Conservation (phyloP, 208 protist genomes). For the Zelonia costaricensis region DNA sequence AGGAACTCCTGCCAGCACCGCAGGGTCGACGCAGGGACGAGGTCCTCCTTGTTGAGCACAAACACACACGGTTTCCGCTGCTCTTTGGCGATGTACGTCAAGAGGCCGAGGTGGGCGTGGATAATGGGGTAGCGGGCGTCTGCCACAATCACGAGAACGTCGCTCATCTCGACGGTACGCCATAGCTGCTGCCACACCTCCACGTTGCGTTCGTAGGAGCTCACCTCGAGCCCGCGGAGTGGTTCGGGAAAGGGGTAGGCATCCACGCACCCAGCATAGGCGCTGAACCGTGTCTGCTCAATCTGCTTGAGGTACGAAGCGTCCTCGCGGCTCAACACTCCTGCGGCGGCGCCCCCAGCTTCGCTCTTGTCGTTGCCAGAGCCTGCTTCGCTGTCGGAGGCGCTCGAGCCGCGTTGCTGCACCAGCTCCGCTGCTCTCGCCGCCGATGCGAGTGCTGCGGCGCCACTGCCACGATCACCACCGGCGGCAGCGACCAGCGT, state of each 20-base stretch:
- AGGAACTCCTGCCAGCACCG: slow-evolving; percentile 78
- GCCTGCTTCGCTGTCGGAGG: no score
- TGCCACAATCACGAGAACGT: slow-evolving; percentile 94
- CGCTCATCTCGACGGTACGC: slow-evolving; percentile 95
- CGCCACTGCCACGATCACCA: no score
- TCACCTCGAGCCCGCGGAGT: slow-evolving; percentile 54
- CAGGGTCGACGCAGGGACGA: slow-evolving; percentile 65
- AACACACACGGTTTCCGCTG: slow-evolving; percentile 92
- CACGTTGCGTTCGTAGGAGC: slow-evolving; percentile 96
- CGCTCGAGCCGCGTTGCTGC: no score
- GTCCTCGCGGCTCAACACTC: not conserved
- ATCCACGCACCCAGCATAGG: slow-evolving; percentile 56
- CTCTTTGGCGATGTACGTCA: slow-evolving; percentile 86
- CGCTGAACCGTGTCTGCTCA: slow-evolving; percentile 50
- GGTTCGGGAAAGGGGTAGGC: slow-evolving; percentile 25
- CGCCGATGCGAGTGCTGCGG: no score
- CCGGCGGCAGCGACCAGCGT: not conserved
- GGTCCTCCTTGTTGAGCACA: slow-evolving; percentile 96
- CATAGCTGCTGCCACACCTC: slow-evolving; percentile 99
- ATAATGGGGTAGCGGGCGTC: slow-evolving; percentile 96
- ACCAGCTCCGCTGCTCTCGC: no score
- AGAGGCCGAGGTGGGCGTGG: slow-evolving; percentile 93
- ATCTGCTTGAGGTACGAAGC: slow-evolving; percentile 29
- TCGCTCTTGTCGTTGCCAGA: not conserved
- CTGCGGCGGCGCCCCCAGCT: not conserved